Evolutionary conservation across 306 rosid species (phyloP), one percentile per base, ranked within the genome.

Genomic region (Trifolium dubium): DNA sequence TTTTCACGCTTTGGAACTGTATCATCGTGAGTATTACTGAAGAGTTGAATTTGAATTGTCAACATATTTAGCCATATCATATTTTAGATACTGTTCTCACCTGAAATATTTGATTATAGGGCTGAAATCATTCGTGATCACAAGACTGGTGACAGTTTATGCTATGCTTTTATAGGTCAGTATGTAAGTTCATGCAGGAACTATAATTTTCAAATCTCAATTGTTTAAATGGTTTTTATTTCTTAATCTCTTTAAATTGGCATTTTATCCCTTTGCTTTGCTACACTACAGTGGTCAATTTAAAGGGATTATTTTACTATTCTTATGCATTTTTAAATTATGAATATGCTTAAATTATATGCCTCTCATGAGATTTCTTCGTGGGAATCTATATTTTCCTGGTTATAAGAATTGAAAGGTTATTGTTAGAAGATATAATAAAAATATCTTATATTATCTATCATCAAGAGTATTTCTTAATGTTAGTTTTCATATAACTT

Each of bases 151-250:
- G 98, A 94, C 80, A 94, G 98, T 79, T 86, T 94, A 77, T 89
- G 97, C 86, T 94, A 94, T 83, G 91, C 97, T 63, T 94, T 94
- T 86, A 80, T 94, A 53, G 97, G 98, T 94, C 77, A 80, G 93
- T 79, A 47, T n/a, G 67, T 3, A 34, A 37, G 35, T 73, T 53
- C 64, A 79, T 67, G 69, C 62, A 64, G 66, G 51, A 64, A 72
- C 50, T 40, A 9, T 9, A 37, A 5, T 37, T 44, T 44, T 44
- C 64, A 46, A 41, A 19, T 60, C 37, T 64, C 62, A 32, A 31
- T 49, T 35, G 72, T 37, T 80, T 17, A 11, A 76, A 12, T 55
- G 47, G 69, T 61, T 30, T 23, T 28, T 19, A 32, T 49, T 54
- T 18, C 35, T 37, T 35, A 6, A 37, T 30, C 11, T 67, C 63